Conservation (phyloP, 495 filamentous ascomycete genomes). For the Hypoxylon intermedium region DNA sequence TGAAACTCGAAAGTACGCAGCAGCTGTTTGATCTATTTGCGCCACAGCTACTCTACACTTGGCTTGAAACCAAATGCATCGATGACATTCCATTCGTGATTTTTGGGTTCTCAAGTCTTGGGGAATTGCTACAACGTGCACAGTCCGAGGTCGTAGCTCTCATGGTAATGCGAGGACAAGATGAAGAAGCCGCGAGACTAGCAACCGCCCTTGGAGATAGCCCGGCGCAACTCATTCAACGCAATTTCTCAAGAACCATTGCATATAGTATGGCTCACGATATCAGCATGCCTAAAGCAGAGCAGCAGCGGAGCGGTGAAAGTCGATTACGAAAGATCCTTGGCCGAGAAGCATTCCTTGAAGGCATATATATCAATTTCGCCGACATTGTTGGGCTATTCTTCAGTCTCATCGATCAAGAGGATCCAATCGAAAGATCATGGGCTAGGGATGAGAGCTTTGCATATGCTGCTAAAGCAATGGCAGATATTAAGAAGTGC, state of each 20-base stretch:
- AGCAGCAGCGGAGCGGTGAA: slow-evolving; percentile 69
- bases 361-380: slow-evolving; percentile 70
- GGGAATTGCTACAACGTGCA: slow-evolving; percentile 73
- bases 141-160: slow-evolving; percentile 83
- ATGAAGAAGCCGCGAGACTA: slow-evolving; percentile 66
- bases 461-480: slow-evolving; percentile 63
- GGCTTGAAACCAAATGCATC: slow-evolving; percentile 72
- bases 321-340: slow-evolving; percentile 70
- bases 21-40: slow-evolving; percentile 86
- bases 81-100: slow-evolving; percentile 77
- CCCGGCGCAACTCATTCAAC: slow-evolving; percentile 63
- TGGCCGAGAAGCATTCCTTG: slow-evolving; percentile 67
- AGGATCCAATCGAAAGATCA: slow-evolving; percentile 70
- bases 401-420: slow-evolving; percentile 77
- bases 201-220: slow-evolving; percentile 62
- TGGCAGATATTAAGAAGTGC: slow-evolving; percentile 69
- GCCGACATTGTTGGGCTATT: slow-evolving; percentile 76
- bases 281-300: slow-evolving; percentile 65
- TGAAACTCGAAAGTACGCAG: slow-evolving; percentile 68
- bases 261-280: slow-evolving; percentile 87
- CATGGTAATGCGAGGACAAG: slow-evolving; percentile 80
- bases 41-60: slow-evolving; percentile 91
- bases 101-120: slow-evolving; percentile 76
- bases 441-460: slow-evolving; percentile 70
- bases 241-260: slow-evolving; percentile 79